phyloP scores from a whole-genome alignment of 192 early-diverging fungal genomes.

The Pilobolus umbonatus region DNA sequence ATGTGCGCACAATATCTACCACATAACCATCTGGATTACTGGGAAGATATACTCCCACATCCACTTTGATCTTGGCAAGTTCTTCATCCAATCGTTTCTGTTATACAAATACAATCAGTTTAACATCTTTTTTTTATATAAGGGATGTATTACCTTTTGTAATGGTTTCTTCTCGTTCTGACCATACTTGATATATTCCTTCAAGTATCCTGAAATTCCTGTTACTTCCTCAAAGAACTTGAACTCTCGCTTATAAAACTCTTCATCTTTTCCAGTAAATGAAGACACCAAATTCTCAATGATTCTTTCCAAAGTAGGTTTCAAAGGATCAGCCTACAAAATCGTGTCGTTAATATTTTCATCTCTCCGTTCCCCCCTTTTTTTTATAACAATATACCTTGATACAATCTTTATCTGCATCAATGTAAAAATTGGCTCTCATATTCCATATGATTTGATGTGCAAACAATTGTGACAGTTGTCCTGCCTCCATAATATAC shows the following conservation, averaged over 20 bases:
- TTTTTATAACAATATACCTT: constrained; percentile 27
- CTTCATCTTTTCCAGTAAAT: constrained; percentile 80
- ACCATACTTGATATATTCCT: constrained; percentile 87
- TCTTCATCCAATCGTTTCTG: constrained; percentile 97
- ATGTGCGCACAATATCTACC: constrained; percentile 89
- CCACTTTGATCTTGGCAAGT: constrained; percentile 87
- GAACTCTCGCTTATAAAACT: constrained; percentile 96
- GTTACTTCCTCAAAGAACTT: constrained; percentile 92
- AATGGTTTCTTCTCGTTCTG: constrained; percentile 79
- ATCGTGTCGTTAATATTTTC: background rate
- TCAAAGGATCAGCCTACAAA: constrained; percentile 72
- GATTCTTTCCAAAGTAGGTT: constrained; percentile 82
- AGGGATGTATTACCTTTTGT: constrained; percentile 52
- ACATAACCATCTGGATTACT: constrained; percentile 95
- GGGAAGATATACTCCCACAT: constrained; percentile 96
- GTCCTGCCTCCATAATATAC: constrained; percentile 91
- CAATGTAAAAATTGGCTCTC: constrained; percentile 96
- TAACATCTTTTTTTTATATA: background rate
- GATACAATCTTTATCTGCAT: constrained; percentile 42
- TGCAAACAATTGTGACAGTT: constrained; percentile 94
- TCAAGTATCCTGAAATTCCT: constrained; percentile 94
- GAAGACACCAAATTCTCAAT: constrained; percentile 72
- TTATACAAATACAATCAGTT: background rate
- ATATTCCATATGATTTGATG: constrained; percentile 99
- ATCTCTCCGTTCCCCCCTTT: too few relatives aligned